Evolutionary conservation across 768 basidiomycete species (phyloP).

Genomic region (Suillus subaureus): DNA sequence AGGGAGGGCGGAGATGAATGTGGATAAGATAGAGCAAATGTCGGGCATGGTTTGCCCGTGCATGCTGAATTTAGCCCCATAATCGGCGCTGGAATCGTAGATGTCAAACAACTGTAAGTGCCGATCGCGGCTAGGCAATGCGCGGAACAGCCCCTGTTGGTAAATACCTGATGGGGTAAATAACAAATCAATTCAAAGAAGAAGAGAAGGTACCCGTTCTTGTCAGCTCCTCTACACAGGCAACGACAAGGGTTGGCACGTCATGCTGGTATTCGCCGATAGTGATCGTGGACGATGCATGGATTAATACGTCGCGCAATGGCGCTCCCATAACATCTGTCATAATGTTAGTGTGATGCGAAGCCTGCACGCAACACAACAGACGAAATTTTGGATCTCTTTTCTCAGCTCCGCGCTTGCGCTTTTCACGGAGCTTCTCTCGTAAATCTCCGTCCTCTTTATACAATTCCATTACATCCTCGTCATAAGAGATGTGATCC

Average conservation of each 20-base stretch:
- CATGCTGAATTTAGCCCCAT: constrained; percentile 29
- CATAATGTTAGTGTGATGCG: neutral
- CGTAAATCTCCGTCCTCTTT: constrained; percentile 23
- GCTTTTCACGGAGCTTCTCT: constrained; percentile 26
- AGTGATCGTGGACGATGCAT: constrained; percentile 34
- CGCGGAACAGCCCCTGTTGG: constrained; percentile 44
- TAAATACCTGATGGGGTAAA: constrained; percentile 39
- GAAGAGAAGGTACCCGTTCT: constrained; percentile 37
- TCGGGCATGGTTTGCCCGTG: constrained; percentile 42
- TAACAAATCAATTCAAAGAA: constrained; percentile 4
- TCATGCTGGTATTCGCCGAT: constrained; percentile 41
- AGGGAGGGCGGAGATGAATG: constrained; percentile 50
- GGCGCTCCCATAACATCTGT: constrained; percentile 41
- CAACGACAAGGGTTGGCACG: constrained; percentile 41
- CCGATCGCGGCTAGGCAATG: constrained; percentile 42
- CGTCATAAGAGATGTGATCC: constrained; percentile 26
- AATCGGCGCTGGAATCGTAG: constrained; percentile 36
- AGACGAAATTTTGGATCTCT: constrained; percentile 29
- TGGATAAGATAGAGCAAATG: constrained; percentile 47
- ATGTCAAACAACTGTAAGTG: constrained; percentile 40
- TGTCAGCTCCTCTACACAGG: constrained; percentile 49
- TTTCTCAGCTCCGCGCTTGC: constrained; percentile 20
- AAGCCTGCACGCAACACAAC: constrained; percentile 8
- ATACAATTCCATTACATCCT: constrained; percentile 24
- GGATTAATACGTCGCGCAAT: constrained; percentile 35